Evolutionary conservation across 2,329 filamentous ascomycete genomes (phyloP).

Genomic region (Talaromyces sp.): DNA sequence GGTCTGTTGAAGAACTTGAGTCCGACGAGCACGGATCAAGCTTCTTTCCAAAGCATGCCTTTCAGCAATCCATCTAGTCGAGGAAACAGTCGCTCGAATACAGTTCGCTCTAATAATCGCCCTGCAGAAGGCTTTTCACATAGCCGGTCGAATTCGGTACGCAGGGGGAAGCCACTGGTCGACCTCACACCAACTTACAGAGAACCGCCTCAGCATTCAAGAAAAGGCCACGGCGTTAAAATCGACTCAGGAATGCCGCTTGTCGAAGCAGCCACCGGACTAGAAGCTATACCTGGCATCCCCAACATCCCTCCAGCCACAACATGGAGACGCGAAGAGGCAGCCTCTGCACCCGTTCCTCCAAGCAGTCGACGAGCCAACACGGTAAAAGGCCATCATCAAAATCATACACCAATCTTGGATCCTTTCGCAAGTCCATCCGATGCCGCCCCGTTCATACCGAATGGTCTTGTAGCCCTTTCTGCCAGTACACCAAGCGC

Average conservation of each 20-base stretch:
- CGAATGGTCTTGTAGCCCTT: conserved; percentile 38
- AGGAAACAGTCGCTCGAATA: conserved; percentile 30
- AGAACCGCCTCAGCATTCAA: conserved; percentile 53
- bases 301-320: conserved; percentile 38
- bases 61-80: conserved; percentile 25
- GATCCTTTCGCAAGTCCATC: conserved; percentile 19
- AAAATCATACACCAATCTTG: conserved; percentile 15
- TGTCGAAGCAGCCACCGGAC: conserved; percentile 43
- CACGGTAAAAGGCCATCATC: conserved; percentile 31
- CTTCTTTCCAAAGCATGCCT: conserved; percentile 29
- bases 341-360: conserved; percentile 16
- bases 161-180: conserved; percentile 59
- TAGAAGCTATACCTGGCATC: conserved; percentile 31
- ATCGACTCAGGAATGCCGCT: conserved; percentile 43
- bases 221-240: conserved; percentile 39
- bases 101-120: conserved; percentile 27
- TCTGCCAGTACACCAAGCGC: conserved; percentile 18
- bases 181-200: conserved; percentile 64
- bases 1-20: conserved; percentile 54
- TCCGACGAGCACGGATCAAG: conserved; percentile 43
- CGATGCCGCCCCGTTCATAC: conserved; percentile 29
- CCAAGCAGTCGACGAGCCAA: conserved; percentile 32
- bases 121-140: conserved; percentile 24
- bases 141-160: conserved; percentile 46
- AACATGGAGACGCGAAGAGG: conserved; percentile 37